Evolutionary conservation across 148 eudicot genomes (phyloP).

Genomic region (Diospyros lotus): DNA sequence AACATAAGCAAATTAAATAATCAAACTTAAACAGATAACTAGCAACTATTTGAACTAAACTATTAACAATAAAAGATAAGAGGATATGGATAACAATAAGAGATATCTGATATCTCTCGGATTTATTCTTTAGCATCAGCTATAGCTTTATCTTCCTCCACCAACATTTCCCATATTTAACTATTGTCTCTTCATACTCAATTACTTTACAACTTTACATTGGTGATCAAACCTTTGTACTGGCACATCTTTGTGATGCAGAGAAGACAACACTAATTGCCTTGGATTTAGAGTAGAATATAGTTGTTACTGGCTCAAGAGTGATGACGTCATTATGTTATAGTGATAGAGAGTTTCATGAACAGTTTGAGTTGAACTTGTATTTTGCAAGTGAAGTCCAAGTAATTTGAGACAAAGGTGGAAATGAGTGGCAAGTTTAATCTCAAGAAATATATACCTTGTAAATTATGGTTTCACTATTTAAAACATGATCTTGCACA

Average conservation of each 20-base stretch:
- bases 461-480: neutral
- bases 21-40: no score
- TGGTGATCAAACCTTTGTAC: neutral
- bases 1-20: no score
- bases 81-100: no score
- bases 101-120: no score
- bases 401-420: neutral
- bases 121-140: no score
- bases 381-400: neutral
- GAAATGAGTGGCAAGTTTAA: neutral
- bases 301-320: neutral
- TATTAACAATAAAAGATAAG: no score
- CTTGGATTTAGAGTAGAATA: neutral
- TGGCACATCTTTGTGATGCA: neutral
- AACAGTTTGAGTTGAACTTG: neutral
- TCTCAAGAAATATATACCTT: neutral
- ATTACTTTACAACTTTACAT: conserved; percentile 5
- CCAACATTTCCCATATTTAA: no score
- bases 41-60: no score
- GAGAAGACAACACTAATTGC: no score
- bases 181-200: neutral
- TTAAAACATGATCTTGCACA: neutral
- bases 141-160: no score
- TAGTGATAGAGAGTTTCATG: neutral
- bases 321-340: neutral